Percentiles rank a stretch among this genome's conserved stretches.
Evolutionary conservation across 805 yeast genomes (phyloP).

Genomic region (Saturnispora ahearnii): DNA sequence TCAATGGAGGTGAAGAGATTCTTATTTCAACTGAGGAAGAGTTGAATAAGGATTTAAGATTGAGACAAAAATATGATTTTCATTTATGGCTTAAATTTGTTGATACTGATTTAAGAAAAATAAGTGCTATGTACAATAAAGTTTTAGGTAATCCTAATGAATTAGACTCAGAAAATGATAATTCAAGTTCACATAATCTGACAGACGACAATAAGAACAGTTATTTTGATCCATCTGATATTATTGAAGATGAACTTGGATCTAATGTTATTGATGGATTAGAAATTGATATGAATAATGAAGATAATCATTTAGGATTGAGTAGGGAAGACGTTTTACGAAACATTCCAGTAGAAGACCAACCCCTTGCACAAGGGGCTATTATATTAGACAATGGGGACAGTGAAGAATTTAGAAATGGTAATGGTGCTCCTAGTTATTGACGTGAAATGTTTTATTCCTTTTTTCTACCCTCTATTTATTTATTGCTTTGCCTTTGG

Average conservation of each 20-base stretch:
- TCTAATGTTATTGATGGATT: constrained; percentile 3
- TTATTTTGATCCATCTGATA: constrained; percentile 8
- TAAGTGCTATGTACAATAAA: constrained; percentile 48
- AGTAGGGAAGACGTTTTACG: constrained; percentile 9
- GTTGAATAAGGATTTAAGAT: neutral
- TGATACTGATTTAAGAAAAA: constrained; percentile 38
- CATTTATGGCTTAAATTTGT: constrained; percentile 42
- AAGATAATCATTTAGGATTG: constrained; percentile 10
- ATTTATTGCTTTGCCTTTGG: neutral
- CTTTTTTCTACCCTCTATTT: neutral
- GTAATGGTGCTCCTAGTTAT: constrained; percentile 5
- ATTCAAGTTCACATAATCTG: constrained; percentile 1
- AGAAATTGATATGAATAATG: neutral
- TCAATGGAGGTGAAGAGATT: constrained; percentile 9
- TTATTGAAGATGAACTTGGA: constrained; percentile 6
- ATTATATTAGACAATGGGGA: constrained; percentile 31
- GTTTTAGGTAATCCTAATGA: constrained; percentile 42
- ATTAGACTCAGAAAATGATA: constrained; percentile 8
- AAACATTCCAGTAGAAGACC: constrained; percentile 12
- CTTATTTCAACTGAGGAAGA: constrained; percentile 10
- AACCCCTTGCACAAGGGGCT: constrained; percentile 23
- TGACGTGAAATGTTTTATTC: neutral
- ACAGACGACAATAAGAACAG: constrained; percentile 5
- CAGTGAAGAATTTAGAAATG: constrained; percentile 33
- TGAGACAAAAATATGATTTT: constrained; percentile 15